Evolutionary conservation across 1,284 basidiomycete genomes (phyloP), one percentile per base, ranked within the genome.

Genomic region (Puccinia novopanici): DNA sequence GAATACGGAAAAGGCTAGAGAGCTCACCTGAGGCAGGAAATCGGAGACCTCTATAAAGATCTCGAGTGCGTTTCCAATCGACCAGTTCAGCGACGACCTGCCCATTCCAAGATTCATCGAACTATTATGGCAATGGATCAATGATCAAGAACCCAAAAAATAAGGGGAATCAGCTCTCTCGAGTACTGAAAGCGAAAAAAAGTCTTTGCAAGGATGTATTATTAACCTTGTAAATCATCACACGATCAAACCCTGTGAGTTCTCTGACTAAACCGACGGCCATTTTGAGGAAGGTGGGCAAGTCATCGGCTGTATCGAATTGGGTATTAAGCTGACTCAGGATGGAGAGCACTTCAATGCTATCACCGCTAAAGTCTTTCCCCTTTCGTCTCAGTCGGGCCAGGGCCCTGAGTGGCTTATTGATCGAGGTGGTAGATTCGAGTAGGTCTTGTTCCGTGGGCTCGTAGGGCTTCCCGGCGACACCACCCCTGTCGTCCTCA

Each of bases 151-250:
- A n/a, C n/a, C n/a, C n/a, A n/a, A n/a, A n/a, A n/a, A n/a, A 54
- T 30, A 37, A 17, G 24, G 52, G 52, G 48, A 37, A 19, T 45
- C 34, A 24, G 15, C 5, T 57, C 5, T 27, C 27, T 6, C 55
- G 4, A 27, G 15, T 57, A 17, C 50, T 22, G 13, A 34, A 40
- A 71, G 15, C 37, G 3, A 50, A 59, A 6, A 30, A 3, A n/a
- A 9, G n/a, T n/a, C n/a, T n/a, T n/a, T n/a, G n/a, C n/a, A n/a
- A n/a, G n/a, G n/a, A n/a, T n/a, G n/a, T n/a, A n/a, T n/a, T n/a
- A n/a, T n/a, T n/a, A n/a, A 92, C 92, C 86, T 93, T 92, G 84
- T 95, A 95, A n/a, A 94, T 88, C 85, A 95, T 87, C n/a, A 94
- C 92, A 12, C 93, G 89, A 84, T 93, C 92, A 84, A 93, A 93